phyloP scores from a whole-genome alignment of 2,329 filamentous ascomycete species.

The Botrytis fragariae region DNA sequence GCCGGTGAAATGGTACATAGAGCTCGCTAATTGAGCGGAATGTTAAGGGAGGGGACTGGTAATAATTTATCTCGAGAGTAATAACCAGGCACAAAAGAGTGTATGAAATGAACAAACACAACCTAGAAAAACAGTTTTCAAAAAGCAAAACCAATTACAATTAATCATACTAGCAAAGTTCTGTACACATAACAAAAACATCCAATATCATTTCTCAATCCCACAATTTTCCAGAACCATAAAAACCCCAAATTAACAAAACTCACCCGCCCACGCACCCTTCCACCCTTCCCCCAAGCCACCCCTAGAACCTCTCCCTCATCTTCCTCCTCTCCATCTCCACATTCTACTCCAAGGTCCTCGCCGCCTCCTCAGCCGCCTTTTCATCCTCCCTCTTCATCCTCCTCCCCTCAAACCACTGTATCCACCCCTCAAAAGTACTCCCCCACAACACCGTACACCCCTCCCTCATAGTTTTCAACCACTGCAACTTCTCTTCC shows the following conservation, averaged over 20 bases:
- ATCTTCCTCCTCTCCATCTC: neutral
- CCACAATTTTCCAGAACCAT: neutral
- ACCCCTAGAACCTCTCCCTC: neutral
- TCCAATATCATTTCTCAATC: neutral
- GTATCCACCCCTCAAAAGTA: neutral
- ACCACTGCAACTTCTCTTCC: neutral
- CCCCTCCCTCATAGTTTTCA: neutral
- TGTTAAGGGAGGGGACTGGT: neutral
- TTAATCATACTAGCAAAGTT: neutral
- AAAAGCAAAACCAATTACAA: neutral
- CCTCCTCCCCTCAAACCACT: neutral
- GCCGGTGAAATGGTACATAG: neutral
- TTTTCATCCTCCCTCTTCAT: neutral
- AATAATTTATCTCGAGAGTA: neutral
- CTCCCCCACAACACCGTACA: neutral
- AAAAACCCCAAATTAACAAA: accelerated
- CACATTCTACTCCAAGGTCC: neutral
- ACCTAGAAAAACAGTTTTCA: neutral
- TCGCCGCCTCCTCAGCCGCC: neutral
- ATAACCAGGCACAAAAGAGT: neutral
- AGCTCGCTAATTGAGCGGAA: neutral
- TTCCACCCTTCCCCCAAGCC: accelerated
- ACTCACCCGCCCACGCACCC: no score
- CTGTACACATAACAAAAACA: neutral
- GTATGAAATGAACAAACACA: neutral